Conservation (phyloP, 495 filamentous ascomycete species). For the Xylaria flabelliformis region DNA sequence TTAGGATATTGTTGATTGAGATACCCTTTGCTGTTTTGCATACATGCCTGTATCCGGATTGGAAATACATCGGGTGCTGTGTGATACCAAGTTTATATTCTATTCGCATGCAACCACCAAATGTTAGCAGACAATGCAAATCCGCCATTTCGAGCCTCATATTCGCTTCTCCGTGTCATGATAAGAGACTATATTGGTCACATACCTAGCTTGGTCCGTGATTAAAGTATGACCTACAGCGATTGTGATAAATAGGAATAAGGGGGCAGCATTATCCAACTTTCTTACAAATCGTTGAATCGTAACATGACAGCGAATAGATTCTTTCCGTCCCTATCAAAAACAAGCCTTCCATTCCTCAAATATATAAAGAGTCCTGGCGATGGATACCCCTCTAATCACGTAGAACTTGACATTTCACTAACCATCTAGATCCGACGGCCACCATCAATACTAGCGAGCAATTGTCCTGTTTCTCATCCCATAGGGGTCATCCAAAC, state of each 20-base stretch:
- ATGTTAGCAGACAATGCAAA: conserved; percentile 3
- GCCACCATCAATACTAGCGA: background rate
- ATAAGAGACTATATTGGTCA: background rate
- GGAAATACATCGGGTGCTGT: background rate
- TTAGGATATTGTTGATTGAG: conserved; percentile 18
- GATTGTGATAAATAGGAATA: background rate
- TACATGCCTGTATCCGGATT: background rate
- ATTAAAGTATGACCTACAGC: background rate
- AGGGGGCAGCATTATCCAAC: background rate
- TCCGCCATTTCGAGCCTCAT: background rate
- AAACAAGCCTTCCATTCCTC: background rate
- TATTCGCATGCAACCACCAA: background rate
- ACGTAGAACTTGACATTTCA: background rate
- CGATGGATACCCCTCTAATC: background rate
- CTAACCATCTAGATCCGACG: background rate
- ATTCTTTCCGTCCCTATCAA: background rate
- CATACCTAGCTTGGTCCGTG: background rate
- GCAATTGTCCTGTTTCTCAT: background rate
- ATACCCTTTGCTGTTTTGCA: conserved; percentile 21
- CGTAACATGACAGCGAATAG: background rate
- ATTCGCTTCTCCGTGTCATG: background rate
- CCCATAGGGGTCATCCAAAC: background rate
- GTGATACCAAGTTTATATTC: background rate
- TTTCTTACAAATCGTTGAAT: background rate
- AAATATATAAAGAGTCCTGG: background rate